Percentiles rank a stretch among this genome's conserved stretches.
phyloP scores from a whole-genome alignment of 352 stramenopile genomes.

The Globisporangium irregulare region DNA sequence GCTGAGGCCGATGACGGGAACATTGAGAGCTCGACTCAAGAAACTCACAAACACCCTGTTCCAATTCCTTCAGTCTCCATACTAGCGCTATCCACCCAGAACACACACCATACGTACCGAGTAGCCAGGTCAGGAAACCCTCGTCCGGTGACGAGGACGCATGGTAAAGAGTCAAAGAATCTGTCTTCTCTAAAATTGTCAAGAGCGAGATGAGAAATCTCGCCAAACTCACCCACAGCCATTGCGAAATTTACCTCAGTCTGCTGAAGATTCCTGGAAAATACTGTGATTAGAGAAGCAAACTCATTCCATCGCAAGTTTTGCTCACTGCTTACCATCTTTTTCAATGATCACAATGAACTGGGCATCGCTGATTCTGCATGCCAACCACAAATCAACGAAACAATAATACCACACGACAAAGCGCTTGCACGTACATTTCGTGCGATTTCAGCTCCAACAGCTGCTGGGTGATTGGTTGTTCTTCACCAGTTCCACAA shows the following conservation, averaged over 20 bases:
- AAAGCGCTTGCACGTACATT: slow-evolving; percentile 29
- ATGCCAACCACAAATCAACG: not conserved
- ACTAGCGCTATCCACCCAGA: not conserved
- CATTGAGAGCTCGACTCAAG: slow-evolving; percentile 59
- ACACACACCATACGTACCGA: slow-evolving; percentile 29
- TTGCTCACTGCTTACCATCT: slow-evolving; percentile 64
- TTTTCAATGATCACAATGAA: slow-evolving; percentile 96
- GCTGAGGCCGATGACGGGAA: slow-evolving; percentile 91
- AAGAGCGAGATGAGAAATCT: slow-evolving; percentile 3
- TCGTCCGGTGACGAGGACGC: slow-evolving; percentile 92
- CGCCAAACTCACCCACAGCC: not conserved
- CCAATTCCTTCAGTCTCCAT: not conserved
- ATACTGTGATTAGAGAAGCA: not conserved
- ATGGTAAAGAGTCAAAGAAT: slow-evolving; percentile 86
- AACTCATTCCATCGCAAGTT: not conserved
- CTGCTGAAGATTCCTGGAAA: slow-evolving; percentile 90
- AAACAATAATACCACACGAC: not conserved
- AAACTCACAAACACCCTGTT: slow-evolving; percentile 78
- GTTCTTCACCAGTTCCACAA: slow-evolving; percentile 55
- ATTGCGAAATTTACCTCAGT: slow-evolving; percentile 39
- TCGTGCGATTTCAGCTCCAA: slow-evolving; percentile 47
- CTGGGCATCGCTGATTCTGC: slow-evolving; percentile 64
- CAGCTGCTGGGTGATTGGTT: slow-evolving; percentile 76
- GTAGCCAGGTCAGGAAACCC: slow-evolving; percentile 95
- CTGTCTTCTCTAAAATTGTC: slow-evolving; percentile 57